Conservation (phyloP, 495 filamentous ascomycete species). For the Talaromyces nanjingensis region DNA sequence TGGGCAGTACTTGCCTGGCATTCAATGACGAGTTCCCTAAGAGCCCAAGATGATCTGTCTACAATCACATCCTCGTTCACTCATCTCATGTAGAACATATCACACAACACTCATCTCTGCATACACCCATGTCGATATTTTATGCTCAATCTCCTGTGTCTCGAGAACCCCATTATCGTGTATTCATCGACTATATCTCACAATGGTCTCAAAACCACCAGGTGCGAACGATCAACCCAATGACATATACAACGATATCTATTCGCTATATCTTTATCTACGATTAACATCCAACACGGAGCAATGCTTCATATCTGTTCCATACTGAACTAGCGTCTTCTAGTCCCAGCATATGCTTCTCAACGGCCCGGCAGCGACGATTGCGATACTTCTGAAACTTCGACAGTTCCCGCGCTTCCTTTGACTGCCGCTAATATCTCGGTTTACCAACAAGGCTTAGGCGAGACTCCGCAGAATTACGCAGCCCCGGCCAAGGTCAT, state of each 20-base stretch:
- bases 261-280: not conserved
- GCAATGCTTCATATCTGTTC: not conserved
- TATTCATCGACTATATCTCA: not conserved
- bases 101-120: not conserved
- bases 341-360: not conserved
- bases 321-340: not conserved
- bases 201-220: not conserved
- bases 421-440: not conserved
- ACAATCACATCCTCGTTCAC: not conserved
- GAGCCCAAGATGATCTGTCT: not conserved
- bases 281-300: not conserved
- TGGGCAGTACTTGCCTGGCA: not conserved
- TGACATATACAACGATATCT: not conserved
- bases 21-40: too few species aligned
- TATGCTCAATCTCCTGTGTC: not conserved
- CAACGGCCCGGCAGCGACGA: not conserved
- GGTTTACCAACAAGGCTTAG: not conserved
- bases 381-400: not conserved
- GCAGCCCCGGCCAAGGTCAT: not conserved
- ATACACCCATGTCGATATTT: not conserved
- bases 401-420: not conserved
- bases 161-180: not conserved
- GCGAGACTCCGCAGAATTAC: not conserved
- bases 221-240: not conserved
- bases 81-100: not conserved